A percentile compares a stretch with the other conserved stretches of the same genome.
Evolutionary conservation across 306 rosid species (phyloP).

Genomic region (Quercus aquifolioides): DNA sequence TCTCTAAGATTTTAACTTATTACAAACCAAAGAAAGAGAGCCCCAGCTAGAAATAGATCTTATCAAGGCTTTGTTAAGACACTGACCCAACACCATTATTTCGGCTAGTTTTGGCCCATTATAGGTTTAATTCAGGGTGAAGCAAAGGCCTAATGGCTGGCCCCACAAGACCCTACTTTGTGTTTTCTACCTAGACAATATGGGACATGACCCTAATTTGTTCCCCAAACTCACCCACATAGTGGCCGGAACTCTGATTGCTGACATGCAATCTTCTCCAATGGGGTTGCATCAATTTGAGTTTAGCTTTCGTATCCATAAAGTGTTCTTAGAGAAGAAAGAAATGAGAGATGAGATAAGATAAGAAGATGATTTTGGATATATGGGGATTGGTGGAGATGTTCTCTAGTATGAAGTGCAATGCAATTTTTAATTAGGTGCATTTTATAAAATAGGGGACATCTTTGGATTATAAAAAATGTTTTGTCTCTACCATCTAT

Average conservation of each 20-base stretch:
- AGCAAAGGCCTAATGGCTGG: slow-evolving; percentile 26
- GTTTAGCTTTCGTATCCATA: neutral
- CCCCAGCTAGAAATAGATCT: slow-evolving; percentile 17
- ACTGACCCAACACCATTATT: slow-evolving; percentile 21
- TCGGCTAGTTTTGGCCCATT: slow-evolving; percentile 27
- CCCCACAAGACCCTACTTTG: slow-evolving; percentile 34
- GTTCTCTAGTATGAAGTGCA: slow-evolving; percentile 1
- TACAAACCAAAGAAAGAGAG: slow-evolving; percentile 19
- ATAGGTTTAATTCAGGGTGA: neutral
- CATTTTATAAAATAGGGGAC: too few relatives aligned
- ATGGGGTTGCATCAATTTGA: slow-evolving; percentile 12
- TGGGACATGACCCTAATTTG: slow-evolving; percentile 33
- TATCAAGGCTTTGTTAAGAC: slow-evolving; percentile 29
- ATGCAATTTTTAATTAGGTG: slow-evolving; percentile 16
- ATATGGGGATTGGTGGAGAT: slow-evolving; percentile 30
- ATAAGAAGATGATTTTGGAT: slow-evolving; percentile 19
- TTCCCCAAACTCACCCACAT: slow-evolving; percentile 15
- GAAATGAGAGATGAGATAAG: slow-evolving; percentile 36
- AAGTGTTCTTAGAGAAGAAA: slow-evolving; percentile 8
- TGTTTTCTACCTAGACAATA: slow-evolving; percentile 28
- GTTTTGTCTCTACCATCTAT: neutral
- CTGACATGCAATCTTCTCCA: slow-evolving; percentile 36
- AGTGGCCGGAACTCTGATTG: slow-evolving; percentile 26
- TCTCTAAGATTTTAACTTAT: slow-evolving; percentile 20
- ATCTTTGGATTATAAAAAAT: neutral